Percentiles rank a stretch among this genome's conserved stretches.
Conservation (phyloP, 2,329 filamentous ascomycete genomes). For the Xylariaceae sp. region DNA sequence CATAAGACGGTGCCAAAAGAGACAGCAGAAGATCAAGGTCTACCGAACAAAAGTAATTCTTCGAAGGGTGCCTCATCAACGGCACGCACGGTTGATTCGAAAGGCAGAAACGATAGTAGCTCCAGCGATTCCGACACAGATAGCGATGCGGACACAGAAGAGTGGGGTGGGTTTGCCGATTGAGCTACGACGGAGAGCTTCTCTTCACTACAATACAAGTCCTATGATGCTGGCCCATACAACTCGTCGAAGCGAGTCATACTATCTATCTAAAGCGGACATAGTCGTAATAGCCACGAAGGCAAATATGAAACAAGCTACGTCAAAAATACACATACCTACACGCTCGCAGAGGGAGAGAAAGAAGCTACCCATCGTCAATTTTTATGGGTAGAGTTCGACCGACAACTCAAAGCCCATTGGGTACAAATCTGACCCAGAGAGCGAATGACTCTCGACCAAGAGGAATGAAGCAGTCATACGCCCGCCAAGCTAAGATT, state of each 20-base stretch:
- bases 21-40: background rate
- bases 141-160: conserved; percentile 23
- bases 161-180: conserved; percentile 36
- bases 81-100: background rate
- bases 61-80: background rate
- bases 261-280: too few relatives aligned
- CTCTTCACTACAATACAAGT: background rate
- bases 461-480: too few relatives aligned
- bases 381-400: too few relatives aligned
- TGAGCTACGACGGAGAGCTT: conserved; percentile 13
- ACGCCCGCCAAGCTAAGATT: too few relatives aligned
- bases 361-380: too few relatives aligned
- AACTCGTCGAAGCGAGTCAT: background rate
- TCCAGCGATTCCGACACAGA: conserved; percentile 19
- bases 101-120: background rate
- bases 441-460: too few relatives aligned
- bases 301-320: too few relatives aligned
- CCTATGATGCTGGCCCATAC: background rate
- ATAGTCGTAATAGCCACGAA: too few relatives aligned
- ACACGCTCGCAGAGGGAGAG: too few relatives aligned
- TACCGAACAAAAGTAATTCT: background rate
- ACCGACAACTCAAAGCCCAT: too few relatives aligned
- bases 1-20: conserved; percentile 10
- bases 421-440: too few relatives aligned
- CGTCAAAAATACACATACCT: too few relatives aligned